Conservation (phyloP, 768 basidiomycete genomes). For the Neoboletus brunneissimus region DNA sequence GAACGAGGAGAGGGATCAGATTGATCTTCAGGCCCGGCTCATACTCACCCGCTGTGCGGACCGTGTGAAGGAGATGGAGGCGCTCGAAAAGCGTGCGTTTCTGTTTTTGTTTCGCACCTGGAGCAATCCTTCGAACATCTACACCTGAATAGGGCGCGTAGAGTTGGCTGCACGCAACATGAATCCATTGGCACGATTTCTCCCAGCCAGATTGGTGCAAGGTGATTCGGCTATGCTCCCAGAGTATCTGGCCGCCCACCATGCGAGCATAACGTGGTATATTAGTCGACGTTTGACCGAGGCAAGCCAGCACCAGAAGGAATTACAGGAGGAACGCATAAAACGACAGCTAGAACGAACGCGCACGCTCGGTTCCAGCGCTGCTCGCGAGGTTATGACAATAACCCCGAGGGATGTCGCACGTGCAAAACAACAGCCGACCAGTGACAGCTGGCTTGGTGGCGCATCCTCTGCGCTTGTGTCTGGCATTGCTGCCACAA, state of each 20-base stretch:
- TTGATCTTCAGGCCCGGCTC: conserved; percentile 88
- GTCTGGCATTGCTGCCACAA: conserved; percentile 56
- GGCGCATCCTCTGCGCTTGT: conserved; percentile 53
- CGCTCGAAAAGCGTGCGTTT: conserved; percentile 78
- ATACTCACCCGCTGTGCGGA: conserved; percentile 85
- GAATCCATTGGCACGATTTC: conserved; percentile 63
- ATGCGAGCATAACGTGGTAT: conserved; percentile 90
- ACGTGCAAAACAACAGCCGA: conserved; percentile 17
- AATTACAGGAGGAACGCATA: conserved; percentile 92
- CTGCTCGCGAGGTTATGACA: conserved; percentile 57
- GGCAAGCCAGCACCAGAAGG: conserved; percentile 73
- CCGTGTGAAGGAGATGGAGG: conserved; percentile 84
- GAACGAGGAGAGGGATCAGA: conserved; percentile 92
- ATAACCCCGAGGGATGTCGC: conserved; percentile 35
- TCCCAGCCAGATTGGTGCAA: conserved; percentile 68
- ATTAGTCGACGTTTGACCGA: conserved; percentile 78
- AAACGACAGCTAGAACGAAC: conserved; percentile 84
- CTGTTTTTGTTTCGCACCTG: conserved; percentile 10
- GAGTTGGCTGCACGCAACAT: conserved; percentile 63
- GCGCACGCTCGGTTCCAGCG: conserved; percentile 78
- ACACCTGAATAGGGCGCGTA: conserved; percentile 50
- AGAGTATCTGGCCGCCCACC: conserved; percentile 83
- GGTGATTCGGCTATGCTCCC: conserved; percentile 50
- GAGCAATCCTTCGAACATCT: conserved; percentile 18
- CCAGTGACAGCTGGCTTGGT: conserved; percentile 57